Evolutionary conservation across 2,329 filamentous ascomycete species (phyloP).

Genomic region (Aspergillus nomiae): DNA sequence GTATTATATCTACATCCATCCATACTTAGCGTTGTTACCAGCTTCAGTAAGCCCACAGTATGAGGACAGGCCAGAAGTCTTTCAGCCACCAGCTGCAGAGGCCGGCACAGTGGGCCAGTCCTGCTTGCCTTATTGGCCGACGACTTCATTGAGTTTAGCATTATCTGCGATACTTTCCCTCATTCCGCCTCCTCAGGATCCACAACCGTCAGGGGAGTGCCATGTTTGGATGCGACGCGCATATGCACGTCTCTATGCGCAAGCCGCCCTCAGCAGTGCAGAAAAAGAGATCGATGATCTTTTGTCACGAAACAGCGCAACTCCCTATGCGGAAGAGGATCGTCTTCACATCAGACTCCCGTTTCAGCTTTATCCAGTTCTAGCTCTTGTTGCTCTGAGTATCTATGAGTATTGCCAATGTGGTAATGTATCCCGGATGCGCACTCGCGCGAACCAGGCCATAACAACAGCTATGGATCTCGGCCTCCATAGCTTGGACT

Average conservation of each 20-base stretch:
- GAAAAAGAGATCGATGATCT: constrained; percentile 21
- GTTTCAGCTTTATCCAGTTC: constrained; percentile 16
- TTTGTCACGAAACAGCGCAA: constrained; percentile 2
- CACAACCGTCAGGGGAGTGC: not conserved
- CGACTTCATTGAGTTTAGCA: constrained; percentile 1
- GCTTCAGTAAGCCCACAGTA: not conserved
- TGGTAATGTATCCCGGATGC: constrained; percentile 24
- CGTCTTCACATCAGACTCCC: not conserved
- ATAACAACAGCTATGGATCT: constrained; percentile 27
- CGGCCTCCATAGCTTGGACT: constrained; percentile 19
- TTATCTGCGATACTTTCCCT: not conserved
- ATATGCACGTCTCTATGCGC: constrained; percentile 24
- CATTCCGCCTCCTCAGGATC: constrained; percentile 1
- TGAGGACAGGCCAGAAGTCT: not conserved
- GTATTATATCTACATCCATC: not conserved
- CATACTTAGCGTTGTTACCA: not conserved
- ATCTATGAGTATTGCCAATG: constrained; percentile 26
- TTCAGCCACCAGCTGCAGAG: not conserved
- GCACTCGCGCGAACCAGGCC: constrained; percentile 23
- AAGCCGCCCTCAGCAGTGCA: constrained; percentile 17
- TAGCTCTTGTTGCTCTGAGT: constrained; percentile 20
- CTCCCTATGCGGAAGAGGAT: not conserved
- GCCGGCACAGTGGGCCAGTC: constrained; percentile 1
- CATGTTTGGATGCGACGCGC: constrained; percentile 15
- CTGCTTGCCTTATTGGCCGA: constrained; percentile 2